Base-by-base conservation (phyloP, 495 filamentous ascomycete genomes). In the Cryomyces minteri region DNA sequence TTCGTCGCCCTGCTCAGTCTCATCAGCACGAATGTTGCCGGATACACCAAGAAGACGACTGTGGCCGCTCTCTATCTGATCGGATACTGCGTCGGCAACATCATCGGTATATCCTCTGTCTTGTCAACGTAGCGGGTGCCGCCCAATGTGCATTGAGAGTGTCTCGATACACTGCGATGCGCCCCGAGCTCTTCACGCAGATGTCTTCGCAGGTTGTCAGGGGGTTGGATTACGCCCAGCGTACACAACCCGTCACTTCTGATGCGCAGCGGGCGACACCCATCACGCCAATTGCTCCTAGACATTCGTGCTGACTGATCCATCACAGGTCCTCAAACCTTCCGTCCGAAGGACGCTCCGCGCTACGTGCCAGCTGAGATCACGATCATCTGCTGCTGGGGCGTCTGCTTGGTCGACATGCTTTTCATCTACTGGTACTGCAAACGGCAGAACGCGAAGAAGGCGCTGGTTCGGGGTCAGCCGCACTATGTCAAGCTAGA, bases 11-110 rank as follows among this genome's bases (percentile, higher is more conserved):
- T 62, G 0, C 62, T 79, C 44, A 70, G 73, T 1, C 63, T 81
- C 44, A 73, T 80, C 39, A 69, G 69, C 0, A 73, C 69, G 18
- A 83, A 84, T 49, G 71, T 82, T 5, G 75, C 78, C 0, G 78
- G 79, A 12, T 83, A 80, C 56, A 83, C 80, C 7, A 82, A 83
- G 63, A 83, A 82, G 59, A 83, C 79, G 0, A 83, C 79, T 0
- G 73, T 81, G 1, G 77, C 77, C 0, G 78, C 77, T 0, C 56
- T 85, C 43, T 82, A 79, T 47, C 58, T 85, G n/a, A 76, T 82
- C 49, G 51, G 12, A n/a, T 50, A 51, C 41, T 56, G 47, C 32
- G 37, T 39, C 12, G 50, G 54, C 32, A 58, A 52, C 43, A 62
- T 68, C 32, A 68, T 70, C 43, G 68, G 70, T 40, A 38, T 3